phyloP scores from a whole-genome alignment of 1,139 yeast genomes.

The Hemisphaericaspora subhashii region DNA sequence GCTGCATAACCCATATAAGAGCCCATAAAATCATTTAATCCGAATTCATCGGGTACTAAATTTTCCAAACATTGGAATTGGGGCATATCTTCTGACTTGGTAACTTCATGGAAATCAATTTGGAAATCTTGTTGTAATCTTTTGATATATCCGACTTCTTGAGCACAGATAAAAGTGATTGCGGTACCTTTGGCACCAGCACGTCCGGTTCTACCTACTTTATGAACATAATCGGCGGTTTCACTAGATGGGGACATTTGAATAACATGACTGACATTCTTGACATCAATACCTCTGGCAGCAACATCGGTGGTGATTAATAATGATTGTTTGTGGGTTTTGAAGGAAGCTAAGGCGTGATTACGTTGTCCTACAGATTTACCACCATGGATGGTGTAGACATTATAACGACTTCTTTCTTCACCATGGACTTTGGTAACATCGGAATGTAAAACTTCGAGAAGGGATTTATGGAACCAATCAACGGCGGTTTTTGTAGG shows the following conservation, averaged over 20 bases:
- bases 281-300: slow-evolving; percentile 96
- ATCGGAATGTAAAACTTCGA: slow-evolving; percentile 10
- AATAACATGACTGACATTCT: slow-evolving; percentile 76
- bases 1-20: slow-evolving; percentile 36
- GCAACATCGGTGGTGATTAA: slow-evolving; percentile 90
- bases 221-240: slow-evolving; percentile 79
- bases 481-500: slow-evolving; percentile 77
- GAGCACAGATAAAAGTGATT: slow-evolving; percentile 45
- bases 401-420: not conserved
- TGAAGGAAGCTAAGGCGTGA: slow-evolving; percentile 48
- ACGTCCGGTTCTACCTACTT: slow-evolving; percentile 96
- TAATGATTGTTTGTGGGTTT: slow-evolving; percentile 50
- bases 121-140: slow-evolving; percentile 47
- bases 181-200: slow-evolving; percentile 82
- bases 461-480: slow-evolving; percentile 26
- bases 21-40: slow-evolving; percentile 21
- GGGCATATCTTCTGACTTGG: slow-evolving; percentile 6
- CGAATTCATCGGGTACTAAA: slow-evolving; percentile 13
- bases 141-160: slow-evolving; percentile 49
- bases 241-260: slow-evolving; percentile 78
- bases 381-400: slow-evolving; percentile 43
- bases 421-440: not conserved
- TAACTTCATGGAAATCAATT: slow-evolving; percentile 43
- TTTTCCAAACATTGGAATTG: slow-evolving; percentile 12
- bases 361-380: slow-evolving; percentile 30